phyloP scores from a whole-genome alignment of 140 eudicot species.

The Cichorium intybus region DNA sequence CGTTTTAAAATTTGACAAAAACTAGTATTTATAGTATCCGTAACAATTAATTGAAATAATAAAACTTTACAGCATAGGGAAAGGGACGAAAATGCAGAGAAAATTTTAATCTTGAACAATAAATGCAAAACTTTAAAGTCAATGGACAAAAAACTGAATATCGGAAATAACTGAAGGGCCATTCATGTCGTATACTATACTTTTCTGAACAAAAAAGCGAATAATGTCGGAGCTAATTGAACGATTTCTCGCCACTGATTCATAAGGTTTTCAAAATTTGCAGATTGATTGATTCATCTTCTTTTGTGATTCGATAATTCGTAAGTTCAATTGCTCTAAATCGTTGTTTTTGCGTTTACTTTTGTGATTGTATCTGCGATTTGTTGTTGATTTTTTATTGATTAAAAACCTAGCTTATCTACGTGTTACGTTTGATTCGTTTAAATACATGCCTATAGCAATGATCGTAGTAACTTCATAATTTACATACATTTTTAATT shows the following conservation, averaged over 20 bases:
- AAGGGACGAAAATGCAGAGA: not conserved
- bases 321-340: slow-evolving; percentile 17
- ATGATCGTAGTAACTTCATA: slow-evolving; percentile 5
- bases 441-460: not conserved
- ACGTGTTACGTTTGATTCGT: slow-evolving; percentile 11
- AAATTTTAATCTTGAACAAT: not conserved
- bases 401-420: slow-evolving; percentile 9
- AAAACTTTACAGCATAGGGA: not conserved
- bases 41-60: not conserved
- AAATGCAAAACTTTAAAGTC: not conserved
- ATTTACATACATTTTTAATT: not conserved
- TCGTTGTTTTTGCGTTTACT: slow-evolving; percentile 5
- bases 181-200: slow-evolving; percentile 5
- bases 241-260: slow-evolving; percentile 20
- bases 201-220: slow-evolving; percentile 27
- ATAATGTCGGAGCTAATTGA: slow-evolving; percentile 12
- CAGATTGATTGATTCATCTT: slow-evolving; percentile 20
- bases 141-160: not conserved
- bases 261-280: not conserved
- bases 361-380: not conserved
- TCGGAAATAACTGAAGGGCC: slow-evolving; percentile 14
- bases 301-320: slow-evolving; percentile 10
- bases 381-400: not conserved
- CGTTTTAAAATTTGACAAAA: not conserved
- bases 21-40: not conserved